phyloP scores from a whole-genome alignment of 306 rosid genomes.

The Gynostemma pentaphyllum region DNA sequence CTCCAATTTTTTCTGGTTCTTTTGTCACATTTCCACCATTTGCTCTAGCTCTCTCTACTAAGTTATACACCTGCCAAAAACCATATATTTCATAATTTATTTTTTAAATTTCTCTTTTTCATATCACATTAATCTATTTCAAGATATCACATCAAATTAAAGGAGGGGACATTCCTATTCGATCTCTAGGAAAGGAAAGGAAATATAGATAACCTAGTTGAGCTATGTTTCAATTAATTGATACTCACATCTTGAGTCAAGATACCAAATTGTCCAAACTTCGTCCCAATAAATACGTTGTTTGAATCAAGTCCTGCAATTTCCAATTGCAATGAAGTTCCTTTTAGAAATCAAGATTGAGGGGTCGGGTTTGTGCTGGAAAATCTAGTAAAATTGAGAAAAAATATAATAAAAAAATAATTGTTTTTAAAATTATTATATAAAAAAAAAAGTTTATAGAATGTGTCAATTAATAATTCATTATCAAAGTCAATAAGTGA shows the following conservation, averaged over 20 bases:
- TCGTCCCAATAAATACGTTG: slow-evolving; percentile 1
- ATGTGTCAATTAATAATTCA: too few relatives aligned
- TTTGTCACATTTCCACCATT: neutral
- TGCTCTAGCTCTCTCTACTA: neutral
- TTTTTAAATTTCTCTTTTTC: neutral
- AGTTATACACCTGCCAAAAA: neutral
- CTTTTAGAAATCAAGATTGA: neutral
- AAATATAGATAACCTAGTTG: too few relatives aligned
- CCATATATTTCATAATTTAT: neutral
- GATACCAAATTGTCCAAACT: slow-evolving; percentile 2
- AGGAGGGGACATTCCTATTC: too few relatives aligned
- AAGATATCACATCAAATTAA: too few relatives aligned
- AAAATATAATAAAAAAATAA: too few relatives aligned
- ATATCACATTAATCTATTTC: too few relatives aligned
- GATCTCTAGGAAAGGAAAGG: too few relatives aligned
- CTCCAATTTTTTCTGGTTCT: neutral
- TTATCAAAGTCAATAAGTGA: too few relatives aligned
- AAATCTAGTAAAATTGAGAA: too few relatives aligned
- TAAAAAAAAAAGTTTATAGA: too few relatives aligned
- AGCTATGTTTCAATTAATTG: neutral
- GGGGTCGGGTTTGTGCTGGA: neutral
- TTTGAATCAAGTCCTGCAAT: neutral
- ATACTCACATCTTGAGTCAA: slow-evolving; percentile 3
- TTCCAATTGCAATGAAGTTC: neutral
- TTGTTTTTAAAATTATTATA: too few relatives aligned